Conservation (phyloP, 768 basidiomycete species). For the Pholiota molesta region DNA sequence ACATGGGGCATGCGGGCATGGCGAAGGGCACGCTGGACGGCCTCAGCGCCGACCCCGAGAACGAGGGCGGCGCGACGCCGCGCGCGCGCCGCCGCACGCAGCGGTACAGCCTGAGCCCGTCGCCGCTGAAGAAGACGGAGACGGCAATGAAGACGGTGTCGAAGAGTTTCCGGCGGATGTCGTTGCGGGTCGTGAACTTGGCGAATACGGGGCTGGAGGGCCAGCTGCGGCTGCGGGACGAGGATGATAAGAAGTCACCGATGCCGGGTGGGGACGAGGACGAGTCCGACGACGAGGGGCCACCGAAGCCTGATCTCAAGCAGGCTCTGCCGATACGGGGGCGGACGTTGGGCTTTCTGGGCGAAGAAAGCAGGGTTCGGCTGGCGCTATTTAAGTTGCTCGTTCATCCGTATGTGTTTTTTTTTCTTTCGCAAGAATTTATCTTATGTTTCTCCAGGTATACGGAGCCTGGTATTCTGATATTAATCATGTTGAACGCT, state of each 20-base stretch:
- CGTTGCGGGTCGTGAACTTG: conserved; percentile 82
- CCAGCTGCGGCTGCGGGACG: conserved; percentile 58
- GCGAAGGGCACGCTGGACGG: conserved; percentile 28
- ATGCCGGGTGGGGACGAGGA: conserved; percentile 32
- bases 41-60: conserved; percentile 52
- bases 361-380: conserved; percentile 67
- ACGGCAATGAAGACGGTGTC: conserved; percentile 62
- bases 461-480: conserved; percentile 85
- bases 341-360: conserved; percentile 76
- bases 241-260: conserved; percentile 35
- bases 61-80: conserved; percentile 41
- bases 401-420: conserved; percentile 64
- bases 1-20: conserved; percentile 41
- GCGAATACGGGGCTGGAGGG: conserved; percentile 62
- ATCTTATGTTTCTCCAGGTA: conserved; percentile 46
- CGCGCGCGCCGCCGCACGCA: conserved; percentile 43
- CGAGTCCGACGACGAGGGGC: conserved; percentile 39
- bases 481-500: conserved; percentile 84
- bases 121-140: conserved; percentile 64
- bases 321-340: conserved; percentile 66
- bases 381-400: conserved; percentile 68
- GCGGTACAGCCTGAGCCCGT: conserved; percentile 57
- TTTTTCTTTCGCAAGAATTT: conserved; percentile 1
- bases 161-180: conserved; percentile 61
- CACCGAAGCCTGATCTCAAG: conserved; percentile 43